Evolutionary conservation across 345 rosid species (phyloP), one percentile per base, ranked within the genome.

Genomic region (Carallia pectinifolia): DNA sequence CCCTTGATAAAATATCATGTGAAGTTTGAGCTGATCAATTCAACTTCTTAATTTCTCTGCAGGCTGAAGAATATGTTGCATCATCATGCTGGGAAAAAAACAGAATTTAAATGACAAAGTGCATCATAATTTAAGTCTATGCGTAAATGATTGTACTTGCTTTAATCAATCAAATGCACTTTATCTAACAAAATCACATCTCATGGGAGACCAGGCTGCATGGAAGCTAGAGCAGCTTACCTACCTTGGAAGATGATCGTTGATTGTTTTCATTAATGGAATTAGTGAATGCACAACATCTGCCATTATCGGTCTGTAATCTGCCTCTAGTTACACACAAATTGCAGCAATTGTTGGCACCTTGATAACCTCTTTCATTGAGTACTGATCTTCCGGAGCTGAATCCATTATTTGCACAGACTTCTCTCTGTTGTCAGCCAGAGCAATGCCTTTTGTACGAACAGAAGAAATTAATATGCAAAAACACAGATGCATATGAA

Each of bases 261-360:
- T 88, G 89, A 67, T 33, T 1, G 73, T 67, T 83, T 85, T 93
- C 64, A 85, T 91, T 66, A 95, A 74, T 0, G 97, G 98, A 53
- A 87, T 87, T 34, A 91, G 79, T 6, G 97, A 95, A 79, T 91
- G 92, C 75, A 91, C 97, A 7, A 91, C 96, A 65, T 91, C 97
- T 6, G 99, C 97, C 97, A 94, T 91, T 58, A 94, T 69, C 27
- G 92, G 99, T 77, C 97, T 81, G 85, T 94, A 94, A 74, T 91
- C 97, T 7, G 96, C 86, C 77, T 90, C 93, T 15, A 86, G 91
- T 74, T 91, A 93, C 71, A 90, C 99, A 56, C 97, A 95, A 97
- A 95, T 90, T 62, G 96, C 93, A 47, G 99, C 96, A 61, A 95
- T 90, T 7, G 98, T 97, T 8, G 97, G 97, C 67, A 94, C 98